Evolutionary conservation across 2,329 filamentous ascomycete species (phyloP), one percentile per base, ranked within the genome.

Genomic region (Talaromyces piceae): DNA sequence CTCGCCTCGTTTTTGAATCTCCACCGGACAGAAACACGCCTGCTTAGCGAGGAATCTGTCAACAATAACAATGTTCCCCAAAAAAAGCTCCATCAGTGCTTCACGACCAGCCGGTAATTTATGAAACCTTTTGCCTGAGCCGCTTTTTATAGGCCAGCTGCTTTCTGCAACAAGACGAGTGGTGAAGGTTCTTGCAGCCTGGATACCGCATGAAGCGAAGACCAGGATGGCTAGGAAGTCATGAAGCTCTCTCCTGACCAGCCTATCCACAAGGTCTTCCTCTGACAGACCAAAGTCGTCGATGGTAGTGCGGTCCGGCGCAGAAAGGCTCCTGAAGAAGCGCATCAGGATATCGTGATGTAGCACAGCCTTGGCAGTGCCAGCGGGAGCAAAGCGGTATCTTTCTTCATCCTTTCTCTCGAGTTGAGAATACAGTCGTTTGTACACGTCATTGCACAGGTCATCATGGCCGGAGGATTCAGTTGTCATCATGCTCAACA

Each of bases 1-100:
- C 45, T 68, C 61, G 27, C 63, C 58, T 25, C 62, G 55, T 25
- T 62, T 57, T 7, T 54, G 52, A 20, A 70, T 52, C 0, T 62
- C 58, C 16, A 69, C 59, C 0, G 67, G 58, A 49, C 65, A 66
- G 53, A 70, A 68, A 28, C 57, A 63, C 9, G 63, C 57, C 37
- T 69, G 67, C 4, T 55, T 57, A n/a, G 56, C 50, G 46, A 61
- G 61, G 43, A 70, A 70, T 16, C 60, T 57, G 33, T 60, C 61
- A 1, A 59, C 61, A 7, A 56, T 56, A 4, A 56, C 48, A 2
- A 20, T 30, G 28, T 53, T 41, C 3, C 25, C 41, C 11, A 13
- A 22, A 41, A 53, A 53, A 9, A 53, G 30, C 4, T 27, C 41
- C 4, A 49, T 9, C n/a, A 53, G 51, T 30, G 49, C 46, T 27